These are phyloP conservation scores for Polyporus tsugae DNA, from an alignment of 1,284 basidiomycete genomes.

Conservation along the genomic window DNA sequence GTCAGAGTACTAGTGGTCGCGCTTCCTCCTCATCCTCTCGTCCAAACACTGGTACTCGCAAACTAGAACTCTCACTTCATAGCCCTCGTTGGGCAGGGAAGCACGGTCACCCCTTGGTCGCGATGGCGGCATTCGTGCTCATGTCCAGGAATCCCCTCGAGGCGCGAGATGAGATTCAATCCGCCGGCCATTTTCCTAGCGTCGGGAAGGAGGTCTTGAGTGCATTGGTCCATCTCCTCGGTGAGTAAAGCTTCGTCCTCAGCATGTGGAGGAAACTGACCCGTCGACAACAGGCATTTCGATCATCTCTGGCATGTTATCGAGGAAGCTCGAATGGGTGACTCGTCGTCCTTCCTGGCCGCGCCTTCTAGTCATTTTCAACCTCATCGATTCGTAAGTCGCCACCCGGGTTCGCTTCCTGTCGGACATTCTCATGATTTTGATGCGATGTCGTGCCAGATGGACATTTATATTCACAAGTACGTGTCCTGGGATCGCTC, in stretches of 20 bases:
- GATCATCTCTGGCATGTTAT: constrained; percentile 41
- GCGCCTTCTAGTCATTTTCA: constrained; percentile 40
- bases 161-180: constrained; percentile 13
- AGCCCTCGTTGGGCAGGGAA: background rate
- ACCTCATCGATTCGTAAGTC: constrained; percentile 44
- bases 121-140: background rate
- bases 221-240: constrained; percentile 39
- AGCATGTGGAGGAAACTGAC: background rate
- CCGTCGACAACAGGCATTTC: constrained; percentile 39
- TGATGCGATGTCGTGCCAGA: constrained; percentile 16
- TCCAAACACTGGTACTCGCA: background rate
- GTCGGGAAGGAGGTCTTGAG: constrained; percentile 40
- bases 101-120: background rate
- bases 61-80: background rate
- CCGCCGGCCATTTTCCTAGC: constrained; percentile 32
- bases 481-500: constrained; percentile 25
- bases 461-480: constrained; percentile 47
- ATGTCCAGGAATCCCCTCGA: background rate
- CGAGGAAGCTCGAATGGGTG: constrained; percentile 36
- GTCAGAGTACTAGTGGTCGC: background rate
- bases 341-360: constrained; percentile 31
- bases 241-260: constrained; percentile 25
- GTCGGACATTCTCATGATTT: too few relatives aligned
- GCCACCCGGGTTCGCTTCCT: background rate
- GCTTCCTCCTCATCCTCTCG: background rate